Evolutionary conservation across 2,329 filamentous ascomycete genomes (phyloP), one percentile per base, ranked within the genome.

Genomic region (Tolypocladium cylindrosporum): DNA sequence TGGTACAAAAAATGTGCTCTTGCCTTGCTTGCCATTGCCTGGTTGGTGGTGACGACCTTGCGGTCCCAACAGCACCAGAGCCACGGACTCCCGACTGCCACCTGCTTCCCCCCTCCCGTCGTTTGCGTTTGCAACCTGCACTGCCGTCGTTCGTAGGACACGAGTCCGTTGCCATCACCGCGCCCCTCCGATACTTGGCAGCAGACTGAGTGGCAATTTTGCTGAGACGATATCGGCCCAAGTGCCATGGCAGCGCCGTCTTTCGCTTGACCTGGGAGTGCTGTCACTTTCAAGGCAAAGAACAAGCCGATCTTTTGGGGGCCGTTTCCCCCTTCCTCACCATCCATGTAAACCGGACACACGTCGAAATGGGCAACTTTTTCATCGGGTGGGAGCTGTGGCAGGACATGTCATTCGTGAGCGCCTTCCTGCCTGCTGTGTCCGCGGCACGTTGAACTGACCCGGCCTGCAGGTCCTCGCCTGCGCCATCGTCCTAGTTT

Each of bases 361-460:
- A 34, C 37, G 16, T 24, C 24, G 11, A 10, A 19, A 73, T 72
- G 67, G 66, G 63, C 55, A 69, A 67, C 43, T 90, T 91, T 72
- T 90, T 89, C 72, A 67, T 77, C 48, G 78, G 75, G 55, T 96
- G 91, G 91, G 77, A 82, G 64, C 75, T 94, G 66, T 96, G 91
- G 91, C 84, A 94, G 78, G 86, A 96, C 76, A 86, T 96, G 85
- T 89, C 86, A 56, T 90, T 96, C 76, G 91, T 96, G 77, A 79
- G 89, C 39, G 11, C 37, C 39, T 39, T 36, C 27, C 14, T 4
- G 19, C 1, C 37, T n/a, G 27, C 14, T 3, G 16, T n/a, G 40
- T 31, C 51, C 16, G 24, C 37, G 24, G 14, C 39, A 8, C 21
- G 1, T 34, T 27, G 36, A 4, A 39, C 57, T 56, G 24, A 57